These are phyloP conservation scores for Leccinum rimulosum DNA, from an alignment of 768 basidiomycete genomes.

Conservation along the genomic window DNA sequence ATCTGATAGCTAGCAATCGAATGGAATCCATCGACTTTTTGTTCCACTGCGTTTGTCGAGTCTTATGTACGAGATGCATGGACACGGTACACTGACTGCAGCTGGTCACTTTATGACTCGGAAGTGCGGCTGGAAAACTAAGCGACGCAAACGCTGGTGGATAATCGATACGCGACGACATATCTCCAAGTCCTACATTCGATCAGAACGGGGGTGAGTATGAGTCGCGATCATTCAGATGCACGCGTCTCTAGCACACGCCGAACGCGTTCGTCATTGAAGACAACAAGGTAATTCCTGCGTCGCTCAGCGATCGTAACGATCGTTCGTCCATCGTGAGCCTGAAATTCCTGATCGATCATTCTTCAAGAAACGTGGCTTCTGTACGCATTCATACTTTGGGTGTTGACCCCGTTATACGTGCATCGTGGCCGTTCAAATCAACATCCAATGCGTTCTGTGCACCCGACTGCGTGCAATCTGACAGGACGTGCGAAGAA, in stretches of 20 bases:
- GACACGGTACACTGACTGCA: background rate
- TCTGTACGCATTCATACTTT: constrained; percentile 38
- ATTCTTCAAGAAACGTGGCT: constrained; percentile 72
- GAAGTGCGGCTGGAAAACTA: background rate
- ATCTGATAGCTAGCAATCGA: constrained; percentile 18
- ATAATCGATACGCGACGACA: background rate
- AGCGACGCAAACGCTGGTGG: background rate
- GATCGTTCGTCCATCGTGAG: background rate
- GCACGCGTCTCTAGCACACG: constrained; percentile 49
- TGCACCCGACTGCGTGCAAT: too few species aligned
- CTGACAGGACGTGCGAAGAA: too few species aligned
- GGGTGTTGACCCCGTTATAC: too few species aligned
- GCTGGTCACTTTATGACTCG: background rate
- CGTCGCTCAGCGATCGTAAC: too few species aligned
- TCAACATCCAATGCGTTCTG: too few species aligned
- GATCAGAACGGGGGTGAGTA: constrained; percentile 38
- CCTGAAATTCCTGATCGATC: constrained; percentile 25
- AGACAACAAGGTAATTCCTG: constrained; percentile 41
- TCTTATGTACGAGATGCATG: constrained; percentile 13
- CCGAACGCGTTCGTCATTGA: constrained; percentile 62
- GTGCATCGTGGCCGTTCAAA: too few species aligned
- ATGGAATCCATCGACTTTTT: constrained; percentile 21
- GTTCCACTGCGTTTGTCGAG: background rate
- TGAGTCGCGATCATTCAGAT: constrained; percentile 47
- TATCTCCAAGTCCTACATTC: background rate